phyloP scores from a whole-genome alignment of 2,329 filamentous ascomycete species.

The Endocalyx cinctus region DNA sequence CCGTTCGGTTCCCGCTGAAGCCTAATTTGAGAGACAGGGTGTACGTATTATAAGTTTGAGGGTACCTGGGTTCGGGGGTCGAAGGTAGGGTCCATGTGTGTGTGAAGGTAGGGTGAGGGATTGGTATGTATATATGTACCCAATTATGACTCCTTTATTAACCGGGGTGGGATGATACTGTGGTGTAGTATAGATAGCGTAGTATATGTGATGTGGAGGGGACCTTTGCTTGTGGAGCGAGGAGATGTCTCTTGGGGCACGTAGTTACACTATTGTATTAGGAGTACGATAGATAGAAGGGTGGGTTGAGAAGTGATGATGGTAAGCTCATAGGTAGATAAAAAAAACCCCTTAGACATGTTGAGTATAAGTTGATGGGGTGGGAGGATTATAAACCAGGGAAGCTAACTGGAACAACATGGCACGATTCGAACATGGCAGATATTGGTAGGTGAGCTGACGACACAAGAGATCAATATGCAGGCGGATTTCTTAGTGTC shows the following conservation, averaged over 20 bases:
- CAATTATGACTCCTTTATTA: no score
- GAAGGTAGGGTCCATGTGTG: no score
- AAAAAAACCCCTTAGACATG: background rate
- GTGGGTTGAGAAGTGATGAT: background rate
- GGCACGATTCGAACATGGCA: slow-evolving; percentile 20
- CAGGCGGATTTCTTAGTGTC: slow-evolving; percentile 10
- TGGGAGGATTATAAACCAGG: slow-evolving; percentile 23
- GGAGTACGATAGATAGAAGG: background rate
- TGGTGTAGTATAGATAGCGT: no score
- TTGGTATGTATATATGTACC: no score
- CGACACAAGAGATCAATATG: slow-evolving; percentile 14
- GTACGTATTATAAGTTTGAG: no score
- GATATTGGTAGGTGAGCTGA: slow-evolving; percentile 13
- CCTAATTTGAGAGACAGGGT: background rate
- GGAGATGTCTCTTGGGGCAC: no score
- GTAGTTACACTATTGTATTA: no score
- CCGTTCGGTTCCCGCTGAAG: background rate
- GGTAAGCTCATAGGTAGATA: background rate
- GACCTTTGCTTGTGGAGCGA: no score
- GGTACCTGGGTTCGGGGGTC: no score
- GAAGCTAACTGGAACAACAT: slow-evolving; percentile 24
- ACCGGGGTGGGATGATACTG: no score
- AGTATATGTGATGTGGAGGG: slow-evolving; percentile 1
- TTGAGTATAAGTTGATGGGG: slow-evolving; percentile 13
- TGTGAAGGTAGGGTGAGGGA: no score